Evolutionary conservation across 192 early-diverging fungal genomes (phyloP).

Genomic region (Backusella macrospora): DNA sequence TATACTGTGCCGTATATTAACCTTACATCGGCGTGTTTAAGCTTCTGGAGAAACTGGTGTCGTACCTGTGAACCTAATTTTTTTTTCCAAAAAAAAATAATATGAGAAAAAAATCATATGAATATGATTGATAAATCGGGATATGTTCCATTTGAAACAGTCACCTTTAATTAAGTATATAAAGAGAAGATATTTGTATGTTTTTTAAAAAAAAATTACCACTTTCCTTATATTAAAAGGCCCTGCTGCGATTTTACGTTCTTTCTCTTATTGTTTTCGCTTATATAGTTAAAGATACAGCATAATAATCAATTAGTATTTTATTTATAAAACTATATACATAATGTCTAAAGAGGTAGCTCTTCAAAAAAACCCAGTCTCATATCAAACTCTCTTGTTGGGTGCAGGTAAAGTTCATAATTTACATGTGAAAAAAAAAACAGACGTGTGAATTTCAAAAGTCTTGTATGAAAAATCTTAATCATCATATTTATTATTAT

Average conservation of each 20-base stretch:
- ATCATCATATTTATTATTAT: neutral
- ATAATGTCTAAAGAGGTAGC: neutral
- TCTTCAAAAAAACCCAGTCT: constrained; percentile 84
- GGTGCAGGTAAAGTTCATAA: constrained; percentile 69
- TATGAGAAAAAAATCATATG: constrained; percentile 5
- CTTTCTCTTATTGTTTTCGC: neutral
- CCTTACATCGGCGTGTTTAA: neutral
- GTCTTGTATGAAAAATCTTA: neutral
- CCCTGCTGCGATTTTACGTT: neutral
- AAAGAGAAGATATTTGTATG: neutral
- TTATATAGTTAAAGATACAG: neutral
- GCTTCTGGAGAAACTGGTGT: neutral
- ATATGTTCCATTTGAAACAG: neutral
- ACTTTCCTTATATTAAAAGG: neutral
- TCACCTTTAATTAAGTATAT: neutral
- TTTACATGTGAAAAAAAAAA: neutral
- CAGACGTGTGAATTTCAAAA: constrained; percentile 8
- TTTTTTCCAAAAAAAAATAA: neutral
- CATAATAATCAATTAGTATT: no score
- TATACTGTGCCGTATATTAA: neutral
- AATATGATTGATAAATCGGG: neutral
- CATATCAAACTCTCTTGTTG: constrained; percentile 82
- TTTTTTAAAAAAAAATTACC: neutral
- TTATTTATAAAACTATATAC: no score
- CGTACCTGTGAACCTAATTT: constrained; percentile 4